These are phyloP conservation scores for Daldinia decipiens DNA, from an alignment of 495 filamentous ascomycete species.

Conservation along the genomic window DNA sequence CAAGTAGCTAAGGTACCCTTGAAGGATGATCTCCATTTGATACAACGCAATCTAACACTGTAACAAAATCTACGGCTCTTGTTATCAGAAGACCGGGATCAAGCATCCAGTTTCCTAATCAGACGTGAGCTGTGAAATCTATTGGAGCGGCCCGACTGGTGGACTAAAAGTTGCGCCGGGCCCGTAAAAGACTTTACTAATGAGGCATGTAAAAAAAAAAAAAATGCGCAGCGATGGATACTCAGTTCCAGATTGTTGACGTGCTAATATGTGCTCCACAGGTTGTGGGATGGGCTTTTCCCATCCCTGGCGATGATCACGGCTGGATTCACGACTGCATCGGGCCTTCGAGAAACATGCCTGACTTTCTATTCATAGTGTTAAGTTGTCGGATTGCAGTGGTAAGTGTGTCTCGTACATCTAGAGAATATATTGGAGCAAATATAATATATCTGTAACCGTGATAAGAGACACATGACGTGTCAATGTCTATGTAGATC, in stretches of 20 bases:
- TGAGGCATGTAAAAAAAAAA: conserved; percentile 18
- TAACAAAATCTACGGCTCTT: conserved; percentile 8
- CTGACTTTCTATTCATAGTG: not conserved
- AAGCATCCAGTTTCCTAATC: not conserved
- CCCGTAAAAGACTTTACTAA: conserved; percentile 2
- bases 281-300: not conserved
- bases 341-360: not conserved
- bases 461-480: not conserved
- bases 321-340: not conserved
- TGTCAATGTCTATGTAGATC: conserved; percentile 4
- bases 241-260: conserved; percentile 3
- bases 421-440: not conserved
- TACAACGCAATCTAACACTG: conserved; percentile 16
- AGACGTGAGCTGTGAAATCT: conserved; percentile 9
- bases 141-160: conserved; percentile 30
- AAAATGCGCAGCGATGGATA: not conserved
- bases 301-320: not conserved
- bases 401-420: too few species aligned
- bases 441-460: not conserved
- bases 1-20: not conserved
- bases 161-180: conserved; percentile 8
- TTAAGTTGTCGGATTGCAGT: not conserved
- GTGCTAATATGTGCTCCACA: conserved; percentile 16
- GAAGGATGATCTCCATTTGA: conserved; percentile 29
- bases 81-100: conserved; percentile 15